Base-by-base conservation (phyloP, 192 early-diverging fungal genomes). In the Thoreauomyces humboldtii region DNA sequence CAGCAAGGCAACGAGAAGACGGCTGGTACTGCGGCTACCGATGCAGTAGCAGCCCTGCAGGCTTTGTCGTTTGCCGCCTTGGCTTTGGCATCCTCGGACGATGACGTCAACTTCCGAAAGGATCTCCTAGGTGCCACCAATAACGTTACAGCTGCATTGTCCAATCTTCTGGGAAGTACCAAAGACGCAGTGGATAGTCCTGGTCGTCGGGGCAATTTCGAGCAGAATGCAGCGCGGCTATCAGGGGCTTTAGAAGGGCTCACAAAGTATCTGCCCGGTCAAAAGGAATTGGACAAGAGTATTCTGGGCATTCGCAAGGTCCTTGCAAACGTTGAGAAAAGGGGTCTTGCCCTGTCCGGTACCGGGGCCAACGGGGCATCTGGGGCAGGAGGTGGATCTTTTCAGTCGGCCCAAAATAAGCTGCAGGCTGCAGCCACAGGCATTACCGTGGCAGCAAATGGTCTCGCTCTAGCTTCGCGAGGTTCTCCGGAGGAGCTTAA, bases 1-100 rank as follows among this genome's bases (percentile, higher is more conserved):
- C 35, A 46, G 5, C 42, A 69, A 46, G 44, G 73, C 5, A 69
- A 74, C 37, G 74, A 72, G 28, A 71, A 62, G 48, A 38, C 31
- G 4, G 54, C 76, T 0, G 70, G 78, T 19, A 46, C 46, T 6
- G 77, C 76, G 7, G 79, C 76, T 4, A 68, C 75, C 11, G 75
- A 81, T 44, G 65, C 78, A 36, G 73, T 77, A 0, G 38, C 58
- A 2, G 71, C 69, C 3, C 55, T 82, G 17, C 78, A 82, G 47
- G 33, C 64, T 5, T 45, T 81, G 2, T 61, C 65, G 11, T 53
- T 59, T 22, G 55, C 72, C 7, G 28, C 63, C 7, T 59, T 67
- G 7, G 63, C 61, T 15, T 48, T 77, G 17, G 59, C 68, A 7
- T 71, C 75, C 6, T 4, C 50, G 17, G 64, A 77, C 43, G 29